A percentile compares a stretch with the other conserved stretches of the same genome.
These are phyloP conservation scores for Tetramitus jugosus DNA, from an alignment of 208 protist species.

Conservation along the genomic window DNA sequence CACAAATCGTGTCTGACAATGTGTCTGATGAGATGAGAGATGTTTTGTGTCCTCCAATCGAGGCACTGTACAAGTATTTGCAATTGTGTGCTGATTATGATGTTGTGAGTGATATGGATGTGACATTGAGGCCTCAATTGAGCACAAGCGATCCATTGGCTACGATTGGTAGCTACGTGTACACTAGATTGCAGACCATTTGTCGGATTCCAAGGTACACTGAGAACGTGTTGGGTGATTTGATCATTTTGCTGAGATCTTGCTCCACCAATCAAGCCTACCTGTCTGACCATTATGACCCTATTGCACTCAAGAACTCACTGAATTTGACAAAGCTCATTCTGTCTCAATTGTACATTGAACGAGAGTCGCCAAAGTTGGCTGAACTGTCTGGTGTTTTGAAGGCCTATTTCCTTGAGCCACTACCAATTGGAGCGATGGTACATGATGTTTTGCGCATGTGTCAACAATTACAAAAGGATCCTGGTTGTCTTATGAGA, in stretches of 20 bases:
- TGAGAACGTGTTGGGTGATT: background rate
- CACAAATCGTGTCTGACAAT: background rate
- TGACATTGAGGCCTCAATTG: background rate
- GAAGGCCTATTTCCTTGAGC: background rate
- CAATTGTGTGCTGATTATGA: conserved; percentile 4
- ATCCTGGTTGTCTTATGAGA: background rate
- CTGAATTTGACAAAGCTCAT: background rate
- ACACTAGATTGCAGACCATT: too few relatives aligned
- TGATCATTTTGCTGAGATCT: background rate
- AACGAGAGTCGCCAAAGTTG: background rate
- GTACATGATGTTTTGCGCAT: background rate
- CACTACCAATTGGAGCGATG: background rate
- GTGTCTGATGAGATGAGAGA: background rate
- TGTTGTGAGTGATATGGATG: conserved; percentile 5
- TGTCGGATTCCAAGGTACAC: background rate
- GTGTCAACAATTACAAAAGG: background rate
- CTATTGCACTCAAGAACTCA: background rate
- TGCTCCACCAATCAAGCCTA: background rate
- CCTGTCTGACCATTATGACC: background rate
- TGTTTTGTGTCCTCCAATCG: conserved; percentile 1
- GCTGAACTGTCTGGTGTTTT: background rate
- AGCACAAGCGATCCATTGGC: background rate
- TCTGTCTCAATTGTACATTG: background rate
- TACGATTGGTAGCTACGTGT: background rate
- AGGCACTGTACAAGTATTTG: conserved; percentile 14